These are phyloP conservation scores for Penicilliopsis zonata DNA, from an alignment of 495 filamentous ascomycete genomes.

Conservation along the genomic window DNA sequence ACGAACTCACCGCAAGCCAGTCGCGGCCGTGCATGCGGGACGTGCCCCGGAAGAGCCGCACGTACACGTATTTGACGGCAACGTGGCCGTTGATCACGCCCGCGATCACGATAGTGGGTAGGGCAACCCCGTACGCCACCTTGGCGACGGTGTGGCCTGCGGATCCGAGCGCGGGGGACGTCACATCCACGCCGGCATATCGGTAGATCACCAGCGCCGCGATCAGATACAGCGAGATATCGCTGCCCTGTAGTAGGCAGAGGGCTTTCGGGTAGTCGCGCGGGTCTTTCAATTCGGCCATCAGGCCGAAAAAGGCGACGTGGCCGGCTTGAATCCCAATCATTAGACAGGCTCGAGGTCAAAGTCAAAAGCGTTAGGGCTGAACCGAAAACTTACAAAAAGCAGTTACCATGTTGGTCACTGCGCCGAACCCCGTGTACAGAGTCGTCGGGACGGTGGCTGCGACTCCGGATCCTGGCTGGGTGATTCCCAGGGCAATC, in stretches of 20 bases:
- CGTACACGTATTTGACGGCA: constrained; percentile 52
- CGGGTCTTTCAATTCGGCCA: constrained; percentile 63
- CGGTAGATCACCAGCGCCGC: constrained; percentile 48
- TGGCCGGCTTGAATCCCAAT: constrained; percentile 37
- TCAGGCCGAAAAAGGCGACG: constrained; percentile 64
- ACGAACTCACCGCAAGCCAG: constrained; percentile 35
- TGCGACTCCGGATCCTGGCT: constrained; percentile 14
- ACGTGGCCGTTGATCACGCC: constrained; percentile 62
- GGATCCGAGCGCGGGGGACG: constrained; percentile 61
- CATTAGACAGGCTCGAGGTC: constrained; percentile 2
- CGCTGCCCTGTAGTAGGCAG: constrained; percentile 46
- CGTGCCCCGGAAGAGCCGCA: constrained; percentile 46
- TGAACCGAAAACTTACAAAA: constrained; percentile 17
- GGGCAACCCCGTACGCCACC: constrained; percentile 62
- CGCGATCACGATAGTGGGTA: constrained; percentile 52
- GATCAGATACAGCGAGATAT: constrained; percentile 52
- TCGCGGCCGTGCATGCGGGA: constrained; percentile 49
- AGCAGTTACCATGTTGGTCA: constrained; percentile 37
- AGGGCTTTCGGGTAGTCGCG: constrained; percentile 56
- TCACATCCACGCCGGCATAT: constrained; percentile 55
- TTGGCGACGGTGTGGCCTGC: constrained; percentile 52
- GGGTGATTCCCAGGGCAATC: constrained; percentile 45
- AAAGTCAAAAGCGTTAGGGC: background rate
- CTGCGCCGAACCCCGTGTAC: constrained; percentile 25
- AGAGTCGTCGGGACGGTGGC: constrained; percentile 20